phyloP scores from a whole-genome alignment of 2,329 filamentous ascomycete genomes.

The Herpotrichia juniperi region DNA sequence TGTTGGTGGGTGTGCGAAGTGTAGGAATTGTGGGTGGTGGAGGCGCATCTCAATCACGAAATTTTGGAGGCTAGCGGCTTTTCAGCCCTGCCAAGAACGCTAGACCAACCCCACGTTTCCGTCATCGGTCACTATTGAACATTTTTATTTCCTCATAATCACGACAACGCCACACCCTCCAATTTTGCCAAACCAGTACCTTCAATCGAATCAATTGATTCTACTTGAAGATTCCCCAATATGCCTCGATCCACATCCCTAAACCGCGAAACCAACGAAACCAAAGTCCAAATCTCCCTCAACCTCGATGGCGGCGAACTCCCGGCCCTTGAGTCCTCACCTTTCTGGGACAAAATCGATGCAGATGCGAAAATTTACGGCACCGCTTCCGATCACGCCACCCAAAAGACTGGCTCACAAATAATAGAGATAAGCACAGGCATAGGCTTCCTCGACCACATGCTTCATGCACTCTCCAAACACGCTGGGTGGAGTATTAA shows the following conservation, averaged over 20 bases:
- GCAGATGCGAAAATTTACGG: conserved; percentile 45
- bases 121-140: neutral
- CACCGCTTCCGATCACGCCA: conserved; percentile 67
- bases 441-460: conserved; percentile 98
- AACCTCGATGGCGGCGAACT: conserved; percentile 88
- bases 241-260: conserved; percentile 73
- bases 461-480: conserved; percentile 96
- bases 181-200: no score
- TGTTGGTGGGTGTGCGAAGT: neutral
- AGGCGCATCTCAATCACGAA: conserved; percentile 14
- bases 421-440: conserved; percentile 88
- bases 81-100: conserved; percentile 36
- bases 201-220: no score
- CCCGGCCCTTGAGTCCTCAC: conserved; percentile 54
- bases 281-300: conserved; percentile 90
- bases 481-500: conserved; percentile 93
- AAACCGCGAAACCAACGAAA: conserved; percentile 95
- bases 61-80: conserved; percentile 23
- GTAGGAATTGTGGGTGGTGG: neutral
- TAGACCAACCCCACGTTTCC: conserved; percentile 1
- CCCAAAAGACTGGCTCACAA: conserved; percentile 83
- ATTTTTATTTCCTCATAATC: neutral
- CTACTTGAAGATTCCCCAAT: conserved; percentile 17
- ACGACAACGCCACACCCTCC: neutral
- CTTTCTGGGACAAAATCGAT: conserved; percentile 55